Percentiles rank a stretch among this genome's conserved stretches.
Conservation (phyloP, 306 rosid species). For the Argentina anserina region DNA sequence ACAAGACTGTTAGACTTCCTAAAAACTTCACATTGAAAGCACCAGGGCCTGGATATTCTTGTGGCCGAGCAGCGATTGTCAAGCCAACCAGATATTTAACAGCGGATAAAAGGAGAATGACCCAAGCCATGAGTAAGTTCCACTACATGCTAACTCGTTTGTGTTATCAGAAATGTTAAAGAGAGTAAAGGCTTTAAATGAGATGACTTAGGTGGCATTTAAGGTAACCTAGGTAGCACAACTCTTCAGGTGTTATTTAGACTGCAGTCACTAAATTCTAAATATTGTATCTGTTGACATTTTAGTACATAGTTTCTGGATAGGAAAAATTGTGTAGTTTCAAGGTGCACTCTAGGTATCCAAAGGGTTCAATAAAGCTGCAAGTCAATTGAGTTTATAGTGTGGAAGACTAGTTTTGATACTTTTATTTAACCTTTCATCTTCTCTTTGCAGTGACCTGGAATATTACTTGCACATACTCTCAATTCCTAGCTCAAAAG, state of each 20-base stretch:
- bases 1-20: slow-evolving; percentile 75
- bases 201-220: background rate
- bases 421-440: slow-evolving; percentile 18
- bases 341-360: background rate
- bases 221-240: background rate
- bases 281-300: background rate
- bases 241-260: background rate
- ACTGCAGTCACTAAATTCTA: background rate
- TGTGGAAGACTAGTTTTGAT: slow-evolving; percentile 6
- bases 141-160: background rate
- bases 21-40: slow-evolving; percentile 78
- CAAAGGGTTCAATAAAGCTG: background rate
- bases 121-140: slow-evolving; percentile 89
- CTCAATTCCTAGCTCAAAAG: slow-evolving; percentile 96
- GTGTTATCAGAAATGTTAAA: background rate
- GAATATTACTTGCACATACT: slow-evolving; percentile 94
- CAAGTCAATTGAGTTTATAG: background rate
- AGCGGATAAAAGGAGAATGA: slow-evolving; percentile 67
- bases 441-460: slow-evolving; percentile 83
- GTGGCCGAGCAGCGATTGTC: slow-evolving; percentile 73
- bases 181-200: background rate
- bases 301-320: background rate
- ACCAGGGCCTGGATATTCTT: slow-evolving; percentile 89
- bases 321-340: background rate
- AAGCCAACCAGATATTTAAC: slow-evolving; percentile 57